Conservation (phyloP, 1,284 basidiomycete genomes). For the Vanrija sp. region DNA sequence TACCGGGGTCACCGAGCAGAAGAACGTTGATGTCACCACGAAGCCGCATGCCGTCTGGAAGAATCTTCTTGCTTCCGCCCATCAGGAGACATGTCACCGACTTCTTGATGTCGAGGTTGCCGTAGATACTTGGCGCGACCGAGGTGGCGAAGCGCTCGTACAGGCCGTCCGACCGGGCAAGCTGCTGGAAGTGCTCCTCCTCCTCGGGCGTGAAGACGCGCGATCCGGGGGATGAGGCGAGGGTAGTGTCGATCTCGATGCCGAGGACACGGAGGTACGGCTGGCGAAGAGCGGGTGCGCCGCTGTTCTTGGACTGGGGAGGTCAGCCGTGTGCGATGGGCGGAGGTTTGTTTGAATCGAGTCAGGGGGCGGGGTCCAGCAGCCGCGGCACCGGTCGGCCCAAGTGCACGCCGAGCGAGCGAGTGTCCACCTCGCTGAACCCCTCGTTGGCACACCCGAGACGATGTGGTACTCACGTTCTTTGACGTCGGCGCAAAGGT, state of each 20-base stretch:
- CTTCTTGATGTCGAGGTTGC: slow-evolving; percentile 97
- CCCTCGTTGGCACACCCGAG: no score
- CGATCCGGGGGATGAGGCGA: slow-evolving; percentile 61
- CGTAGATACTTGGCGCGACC: slow-evolving; percentile 96
- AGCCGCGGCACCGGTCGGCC: no score
- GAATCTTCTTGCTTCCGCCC: slow-evolving; percentile 95
- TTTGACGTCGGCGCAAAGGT: slow-evolving; percentile 80
- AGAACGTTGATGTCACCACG: slow-evolving; percentile 98
- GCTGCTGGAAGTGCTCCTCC: slow-evolving; percentile 87
- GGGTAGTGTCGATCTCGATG: slow-evolving; percentile 71
- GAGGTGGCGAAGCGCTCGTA: slow-evolving; percentile 92
- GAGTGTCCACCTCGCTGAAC: no score
- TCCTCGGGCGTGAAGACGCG: slow-evolving; percentile 85
- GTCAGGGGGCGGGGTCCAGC: no score
- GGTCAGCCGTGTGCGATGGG: slow-evolving; percentile 12
- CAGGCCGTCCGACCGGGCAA: slow-evolving; percentile 83
- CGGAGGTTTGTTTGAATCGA: no score
- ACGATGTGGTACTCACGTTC: slow-evolving; percentile 68
- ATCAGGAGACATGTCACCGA: slow-evolving; percentile 91
- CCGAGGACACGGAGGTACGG: slow-evolving; percentile 93
- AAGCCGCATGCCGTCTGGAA: slow-evolving; percentile 96
- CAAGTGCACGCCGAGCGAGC: no score
- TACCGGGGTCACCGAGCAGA: slow-evolving; percentile 93
- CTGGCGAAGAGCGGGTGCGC: slow-evolving; percentile 79
- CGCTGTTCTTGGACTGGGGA: slow-evolving; percentile 61